These are phyloP conservation scores for Nakataea oryzae DNA, from an alignment of 2,329 filamentous ascomycete species.

Conservation along the genomic window DNA sequence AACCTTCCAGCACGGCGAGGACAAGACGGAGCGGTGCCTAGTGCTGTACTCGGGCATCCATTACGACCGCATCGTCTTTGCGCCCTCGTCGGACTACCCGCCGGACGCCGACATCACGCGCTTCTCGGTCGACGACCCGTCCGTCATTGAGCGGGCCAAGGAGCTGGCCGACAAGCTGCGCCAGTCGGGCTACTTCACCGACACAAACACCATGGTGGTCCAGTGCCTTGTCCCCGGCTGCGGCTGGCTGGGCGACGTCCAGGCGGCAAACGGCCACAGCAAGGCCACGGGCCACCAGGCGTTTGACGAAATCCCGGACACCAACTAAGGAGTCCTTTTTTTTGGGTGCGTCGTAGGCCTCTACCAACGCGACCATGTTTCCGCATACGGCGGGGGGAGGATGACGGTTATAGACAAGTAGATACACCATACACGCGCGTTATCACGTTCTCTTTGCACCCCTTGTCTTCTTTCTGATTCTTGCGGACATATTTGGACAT, in stretches of 20 bases:
- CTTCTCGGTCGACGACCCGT: conserved; percentile 45
- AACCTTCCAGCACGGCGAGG: conserved; percentile 52
- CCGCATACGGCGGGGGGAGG: not conserved
- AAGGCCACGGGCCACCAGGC: conserved; percentile 47
- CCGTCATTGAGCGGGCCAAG: conserved; percentile 59
- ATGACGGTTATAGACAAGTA: not conserved
- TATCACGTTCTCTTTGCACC: not conserved
- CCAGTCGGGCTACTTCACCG: conserved; percentile 75
- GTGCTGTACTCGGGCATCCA: conserved; percentile 88
- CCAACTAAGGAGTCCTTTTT: not conserved
- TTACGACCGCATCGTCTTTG: conserved; percentile 70
- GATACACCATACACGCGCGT: not conserved
- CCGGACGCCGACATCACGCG: conserved; percentile 61
- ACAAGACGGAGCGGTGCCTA: conserved; percentile 57
- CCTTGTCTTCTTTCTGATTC: not conserved
- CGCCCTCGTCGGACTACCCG: not conserved
- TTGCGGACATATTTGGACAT: not conserved
- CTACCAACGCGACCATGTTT: not conserved
- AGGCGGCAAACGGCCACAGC: conserved; percentile 37
- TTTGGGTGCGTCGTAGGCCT: not conserved
- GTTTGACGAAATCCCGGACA: conserved; percentile 19
- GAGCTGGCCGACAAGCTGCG: conserved; percentile 55
- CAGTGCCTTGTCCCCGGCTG: conserved; percentile 60
- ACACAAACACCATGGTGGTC: conserved; percentile 71
- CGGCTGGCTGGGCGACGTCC: conserved; percentile 49